Evolutionary conservation across 805 yeast species (phyloP).

Genomic region (Wickerhamomyces mucosus): DNA sequence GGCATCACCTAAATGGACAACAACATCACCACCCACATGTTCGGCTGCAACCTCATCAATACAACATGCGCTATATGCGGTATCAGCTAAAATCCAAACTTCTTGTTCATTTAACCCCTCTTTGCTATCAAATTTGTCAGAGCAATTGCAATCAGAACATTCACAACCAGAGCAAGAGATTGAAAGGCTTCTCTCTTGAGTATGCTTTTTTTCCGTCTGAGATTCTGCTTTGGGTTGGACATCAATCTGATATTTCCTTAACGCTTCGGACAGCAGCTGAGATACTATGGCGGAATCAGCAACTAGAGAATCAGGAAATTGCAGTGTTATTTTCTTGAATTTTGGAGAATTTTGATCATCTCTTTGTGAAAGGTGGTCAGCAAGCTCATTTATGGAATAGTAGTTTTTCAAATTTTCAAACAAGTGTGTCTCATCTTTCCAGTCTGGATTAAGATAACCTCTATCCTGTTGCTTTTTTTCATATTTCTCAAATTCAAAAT

Average conservation of each 20-base stretch:
- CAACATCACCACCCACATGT: conserved; percentile 77
- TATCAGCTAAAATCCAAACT: conserved; percentile 86
- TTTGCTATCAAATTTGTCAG: conserved; percentile 9
- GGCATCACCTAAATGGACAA: conserved; percentile 92
- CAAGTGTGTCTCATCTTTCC: conserved; percentile 21
- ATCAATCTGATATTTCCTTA: conserved; percentile 1
- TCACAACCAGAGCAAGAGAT: conserved; percentile 2
- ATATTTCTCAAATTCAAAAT: conserved; percentile 39
- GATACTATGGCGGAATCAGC: conserved; percentile 70
- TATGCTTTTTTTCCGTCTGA: too few species aligned
- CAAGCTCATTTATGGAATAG: conserved; percentile 45
- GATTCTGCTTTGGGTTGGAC: neutral
- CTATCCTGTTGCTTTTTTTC: conserved; percentile 20
- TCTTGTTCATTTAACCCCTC: conserved; percentile 20
- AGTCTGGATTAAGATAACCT: conserved; percentile 21
- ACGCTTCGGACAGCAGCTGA: conserved; percentile 35
- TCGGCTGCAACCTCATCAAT: conserved; percentile 96
- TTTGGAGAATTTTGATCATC: conserved; percentile 19
- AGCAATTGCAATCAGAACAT: conserved; percentile 18
- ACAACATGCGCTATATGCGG: conserved; percentile 93
- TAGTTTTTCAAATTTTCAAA: conserved; percentile 31
- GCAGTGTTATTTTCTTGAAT: conserved; percentile 60
- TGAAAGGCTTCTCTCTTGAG: too few species aligned
- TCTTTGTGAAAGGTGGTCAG: conserved; percentile 27
- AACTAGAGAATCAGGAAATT: conserved; percentile 79